phyloP scores from a whole-genome alignment of 1,139 yeast species.

The Geotrichum histeridarum region DNA sequence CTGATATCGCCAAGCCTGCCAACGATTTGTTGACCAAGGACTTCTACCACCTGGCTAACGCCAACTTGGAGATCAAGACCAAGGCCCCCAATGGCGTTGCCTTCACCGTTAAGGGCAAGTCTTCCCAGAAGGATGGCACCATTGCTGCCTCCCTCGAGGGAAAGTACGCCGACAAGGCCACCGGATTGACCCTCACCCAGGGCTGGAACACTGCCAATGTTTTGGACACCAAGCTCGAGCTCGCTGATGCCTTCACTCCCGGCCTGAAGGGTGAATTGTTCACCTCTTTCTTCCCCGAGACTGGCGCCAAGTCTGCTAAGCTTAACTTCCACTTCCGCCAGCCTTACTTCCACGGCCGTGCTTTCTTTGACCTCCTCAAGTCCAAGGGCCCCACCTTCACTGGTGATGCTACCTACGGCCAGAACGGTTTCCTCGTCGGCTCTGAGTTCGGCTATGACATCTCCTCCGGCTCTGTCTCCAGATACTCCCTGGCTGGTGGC shows the following conservation, averaged over 20 bases:
- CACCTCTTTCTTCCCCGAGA: constrained; percentile 83
- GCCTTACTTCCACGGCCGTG: constrained; percentile 90
- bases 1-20: constrained; percentile 85
- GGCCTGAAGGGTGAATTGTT: constrained; percentile 92
- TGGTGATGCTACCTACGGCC: constrained; percentile 92
- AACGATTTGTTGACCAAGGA: constrained; percentile 87
- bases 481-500: constrained; percentile 91
- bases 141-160: constrained; percentile 89
- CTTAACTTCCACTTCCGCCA: constrained; percentile 88
- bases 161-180: constrained; percentile 86
- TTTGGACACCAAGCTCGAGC: constrained; percentile 88
- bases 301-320: constrained; percentile 79
- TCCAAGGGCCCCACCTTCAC: constrained; percentile 86
- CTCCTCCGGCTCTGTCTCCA: constrained; percentile 84
- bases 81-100: constrained; percentile 95
- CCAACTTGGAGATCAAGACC: constrained; percentile 84
- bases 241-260: constrained; percentile 87
- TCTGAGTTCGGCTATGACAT: constrained; percentile 97
- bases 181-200: constrained; percentile 91
- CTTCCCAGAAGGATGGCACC: constrained; percentile 69
- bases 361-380: constrained; percentile 78
- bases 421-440: constrained; percentile 96
- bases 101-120: constrained; percentile 91
- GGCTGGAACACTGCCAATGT: constrained; percentile 96
- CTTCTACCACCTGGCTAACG: constrained; percentile 87